A percentile compares a stretch with the other conserved stretches of the same genome.
These are phyloP conservation scores for Amaranthus cruentus DNA, from an alignment of 148 eudicot species.

Conservation along the genomic window DNA sequence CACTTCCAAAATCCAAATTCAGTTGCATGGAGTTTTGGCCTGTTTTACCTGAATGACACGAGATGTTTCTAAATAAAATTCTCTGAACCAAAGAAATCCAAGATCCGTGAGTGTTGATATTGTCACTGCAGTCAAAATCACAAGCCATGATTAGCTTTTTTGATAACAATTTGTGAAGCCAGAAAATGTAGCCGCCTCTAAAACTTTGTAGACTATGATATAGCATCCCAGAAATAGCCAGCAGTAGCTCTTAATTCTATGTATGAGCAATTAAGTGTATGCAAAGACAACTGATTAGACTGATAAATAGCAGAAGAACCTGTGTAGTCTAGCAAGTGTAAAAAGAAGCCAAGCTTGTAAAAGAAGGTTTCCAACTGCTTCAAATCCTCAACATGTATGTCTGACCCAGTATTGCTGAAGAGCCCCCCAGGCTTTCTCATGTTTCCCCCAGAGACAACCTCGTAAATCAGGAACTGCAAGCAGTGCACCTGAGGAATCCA, in stretches of 20 bases:
- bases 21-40: background rate
- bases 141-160: conserved; percentile 9
- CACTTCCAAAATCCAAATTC: conserved; percentile 3
- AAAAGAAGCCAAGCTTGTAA: conserved; percentile 96
- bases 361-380: conserved; percentile 94
- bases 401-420: conserved; percentile 87
- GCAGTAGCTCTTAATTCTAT: background rate
- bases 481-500: conserved; percentile 65
- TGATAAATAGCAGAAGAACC: conserved; percentile 38
- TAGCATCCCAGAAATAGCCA: background rate
- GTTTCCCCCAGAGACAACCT: conserved; percentile 97
- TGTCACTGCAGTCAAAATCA: conserved; percentile 56
- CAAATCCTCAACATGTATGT: conserved; percentile 81
- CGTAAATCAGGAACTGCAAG: conserved; percentile 93
- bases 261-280: background rate
- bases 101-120: conserved; percentile 84
- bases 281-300: background rate
- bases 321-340: conserved; percentile 86
- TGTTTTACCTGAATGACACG: conserved; percentile 90
- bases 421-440: conserved; percentile 92
- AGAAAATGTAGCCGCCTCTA: conserved; percentile 2
- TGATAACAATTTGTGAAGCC: conserved; percentile 6
- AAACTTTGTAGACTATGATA: background rate
- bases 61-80: conserved; percentile 94
- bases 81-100: conserved; percentile 98